Evolutionary conservation across 2,329 filamentous ascomycete genomes (phyloP).

Genomic region (Oidium heveae): DNA sequence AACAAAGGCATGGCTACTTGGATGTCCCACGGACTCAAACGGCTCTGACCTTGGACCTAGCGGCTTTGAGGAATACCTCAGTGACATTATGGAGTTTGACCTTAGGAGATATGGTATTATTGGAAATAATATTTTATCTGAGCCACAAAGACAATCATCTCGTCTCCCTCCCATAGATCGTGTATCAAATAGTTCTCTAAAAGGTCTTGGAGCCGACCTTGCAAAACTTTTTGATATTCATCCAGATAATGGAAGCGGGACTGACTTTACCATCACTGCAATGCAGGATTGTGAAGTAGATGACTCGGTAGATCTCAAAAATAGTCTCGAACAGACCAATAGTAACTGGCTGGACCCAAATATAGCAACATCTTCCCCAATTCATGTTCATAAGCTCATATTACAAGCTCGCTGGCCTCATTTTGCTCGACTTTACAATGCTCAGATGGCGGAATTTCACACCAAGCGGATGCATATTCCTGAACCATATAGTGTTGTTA

Average conservation of each 20-base stretch:
- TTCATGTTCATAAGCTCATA: conserved; percentile 87
- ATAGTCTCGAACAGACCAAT: conserved; percentile 18
- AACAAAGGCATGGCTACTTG: conserved; percentile 91
- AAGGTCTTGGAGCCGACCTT: conserved; percentile 60
- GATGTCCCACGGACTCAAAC: conserved; percentile 52
- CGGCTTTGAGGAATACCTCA: conserved; percentile 53
- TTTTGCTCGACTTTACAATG: conserved; percentile 71
- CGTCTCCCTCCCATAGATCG: conserved; percentile 18
- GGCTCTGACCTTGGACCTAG: conserved; percentile 40
- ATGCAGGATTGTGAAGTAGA: conserved; percentile 48
- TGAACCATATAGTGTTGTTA: conserved; percentile 82
- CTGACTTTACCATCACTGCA: conserved; percentile 80
- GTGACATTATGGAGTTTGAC: conserved; percentile 84
- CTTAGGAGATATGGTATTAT: conserved; percentile 75
- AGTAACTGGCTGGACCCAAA: conserved; percentile 37
- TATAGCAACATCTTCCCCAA: conserved; percentile 48
- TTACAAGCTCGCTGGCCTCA: conserved; percentile 91
- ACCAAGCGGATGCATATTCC: conserved; percentile 95
- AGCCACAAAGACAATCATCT: conserved; percentile 26
- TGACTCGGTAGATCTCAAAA: conserved; percentile 31
- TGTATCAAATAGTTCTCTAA: conserved; percentile 27
- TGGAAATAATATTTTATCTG: conserved; percentile 44
- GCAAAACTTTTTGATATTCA: conserved; percentile 68
- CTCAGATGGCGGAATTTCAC: conserved; percentile 94
- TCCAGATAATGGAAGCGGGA: conserved; percentile 61